Evolutionary conservation across 2,329 filamentous ascomycete species (phyloP).

Genomic region (Fulvia fulva): DNA sequence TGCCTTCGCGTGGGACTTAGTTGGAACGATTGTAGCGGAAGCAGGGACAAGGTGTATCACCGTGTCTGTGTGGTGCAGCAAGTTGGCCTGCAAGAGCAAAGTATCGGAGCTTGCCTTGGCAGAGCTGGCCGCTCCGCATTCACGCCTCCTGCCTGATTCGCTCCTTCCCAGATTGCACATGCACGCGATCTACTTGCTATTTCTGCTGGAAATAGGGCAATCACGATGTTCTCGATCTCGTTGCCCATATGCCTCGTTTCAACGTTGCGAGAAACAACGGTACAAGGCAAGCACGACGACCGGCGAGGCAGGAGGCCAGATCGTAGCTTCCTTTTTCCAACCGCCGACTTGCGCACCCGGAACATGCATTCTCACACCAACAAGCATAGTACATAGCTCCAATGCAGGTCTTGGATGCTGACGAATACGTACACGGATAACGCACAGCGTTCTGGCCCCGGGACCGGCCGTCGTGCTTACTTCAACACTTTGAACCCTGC

Average conservation of each 20-base stretch:
- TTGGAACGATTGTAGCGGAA: constrained; percentile 4
- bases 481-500: not conserved
- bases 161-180: not conserved
- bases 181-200: not conserved
- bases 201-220: not conserved
- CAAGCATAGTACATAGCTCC: constrained; percentile 4
- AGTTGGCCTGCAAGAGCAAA: not conserved
- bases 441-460: not conserved
- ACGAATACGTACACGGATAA: not conserved
- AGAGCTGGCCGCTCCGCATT: not conserved
- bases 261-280: not conserved
- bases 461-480: not conserved
- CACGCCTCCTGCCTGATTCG: not conserved
- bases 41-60: constrained; percentile 3
- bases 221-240: not conserved
- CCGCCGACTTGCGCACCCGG: not conserved
- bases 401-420: not conserved
- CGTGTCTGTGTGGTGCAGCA: not conserved
- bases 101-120: not conserved
- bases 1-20: not conserved
- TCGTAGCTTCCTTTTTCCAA: not conserved
- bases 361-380: constrained; percentile 2
- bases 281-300: not conserved
- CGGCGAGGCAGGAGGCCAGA: not conserved
- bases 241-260: not conserved